Evolutionary conservation across 2,329 filamentous ascomycete genomes (phyloP), one percentile per base, ranked within the genome.

Genomic region (Pseudomassariella vexata): DNA sequence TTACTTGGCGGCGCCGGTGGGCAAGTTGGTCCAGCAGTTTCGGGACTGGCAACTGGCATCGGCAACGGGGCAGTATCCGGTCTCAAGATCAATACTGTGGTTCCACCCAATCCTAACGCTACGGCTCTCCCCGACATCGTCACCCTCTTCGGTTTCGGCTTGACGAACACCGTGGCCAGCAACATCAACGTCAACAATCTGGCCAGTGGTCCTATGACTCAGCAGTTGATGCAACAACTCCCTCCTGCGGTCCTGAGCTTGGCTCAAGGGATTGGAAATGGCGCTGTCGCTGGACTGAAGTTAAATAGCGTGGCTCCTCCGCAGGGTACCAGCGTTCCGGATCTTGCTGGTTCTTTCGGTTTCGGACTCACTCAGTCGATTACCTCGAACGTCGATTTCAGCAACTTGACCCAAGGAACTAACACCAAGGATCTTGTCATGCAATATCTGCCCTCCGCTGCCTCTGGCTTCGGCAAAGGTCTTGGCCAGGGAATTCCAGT

Each of bases 81-180:
- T 3, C 31, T 46, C 10, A 36, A 37, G 21, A 21, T 46, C 1
- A 30, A 32, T 2, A 30, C 19, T 8, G 17, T 25, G n/a, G 24
- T 32, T 2, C 35, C 39, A 1, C 40, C 40, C 3, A 21, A 24
- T 10, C 34, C 36, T 1, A 33, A 23, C n/a, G n/a, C n/a, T n/a
- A n/a, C n/a, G n/a, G n/a, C n/a, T n/a, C 16, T 15, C 16, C 16
- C 33, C 9, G 47, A 46, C 17, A 35, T 47, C 6, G 30, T 41
- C 7, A 45, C 48, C 12, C 48, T 39, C 4, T 48, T 56, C 16
- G 51, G 45, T 12, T 56, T 55, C 27, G 52, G 45, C 6, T 34
- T 50, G 9, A 48, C 47, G 5, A 41, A 43, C 19, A 43, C 51
- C 10, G 29, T 55, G 16, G 33, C 46, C 1, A 37, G 41, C 19